phyloP scores from a whole-genome alignment of 306 rosid species.

The Cyclanthera cordifolia region DNA sequence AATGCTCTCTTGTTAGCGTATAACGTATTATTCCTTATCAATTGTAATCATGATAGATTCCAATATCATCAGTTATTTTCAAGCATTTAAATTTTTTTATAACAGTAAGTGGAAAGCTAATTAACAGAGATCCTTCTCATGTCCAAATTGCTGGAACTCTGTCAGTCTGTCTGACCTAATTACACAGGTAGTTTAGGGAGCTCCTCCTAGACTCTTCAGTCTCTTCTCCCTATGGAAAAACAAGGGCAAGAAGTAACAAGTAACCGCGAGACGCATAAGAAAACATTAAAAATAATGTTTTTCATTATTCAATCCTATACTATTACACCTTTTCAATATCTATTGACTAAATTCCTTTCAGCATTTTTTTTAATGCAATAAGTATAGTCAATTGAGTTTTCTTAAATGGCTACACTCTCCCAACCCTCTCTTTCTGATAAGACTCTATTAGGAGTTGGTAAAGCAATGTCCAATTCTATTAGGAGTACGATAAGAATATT shows the following conservation, averaged over 20 bases:
- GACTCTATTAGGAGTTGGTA: too few relatives aligned
- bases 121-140: too few relatives aligned
- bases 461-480: too few relatives aligned
- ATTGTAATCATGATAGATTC: not conserved
- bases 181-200: not conserved
- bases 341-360: not conserved
- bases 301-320: slow-evolving; percentile 3
- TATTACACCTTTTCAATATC: not conserved
- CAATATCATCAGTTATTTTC: too few relatives aligned
- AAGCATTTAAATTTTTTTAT: too few relatives aligned
- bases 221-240: not conserved
- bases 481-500: too few relatives aligned
- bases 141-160: too few relatives aligned
- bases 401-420: not conserved
- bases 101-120: not conserved
- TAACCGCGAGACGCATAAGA: not conserved
- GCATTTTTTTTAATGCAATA: not conserved
- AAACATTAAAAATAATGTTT: not conserved
- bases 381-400: not conserved
- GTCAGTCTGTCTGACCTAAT: too few relatives aligned
- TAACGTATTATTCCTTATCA: not conserved
- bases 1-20: too few relatives aligned
- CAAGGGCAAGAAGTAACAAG: not conserved
- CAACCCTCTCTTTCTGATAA: not conserved
- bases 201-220: not conserved